These are phyloP conservation scores for Ormosia semicastrata DNA, from an alignment of 306 rosid genomes.

Conservation along the genomic window DNA sequence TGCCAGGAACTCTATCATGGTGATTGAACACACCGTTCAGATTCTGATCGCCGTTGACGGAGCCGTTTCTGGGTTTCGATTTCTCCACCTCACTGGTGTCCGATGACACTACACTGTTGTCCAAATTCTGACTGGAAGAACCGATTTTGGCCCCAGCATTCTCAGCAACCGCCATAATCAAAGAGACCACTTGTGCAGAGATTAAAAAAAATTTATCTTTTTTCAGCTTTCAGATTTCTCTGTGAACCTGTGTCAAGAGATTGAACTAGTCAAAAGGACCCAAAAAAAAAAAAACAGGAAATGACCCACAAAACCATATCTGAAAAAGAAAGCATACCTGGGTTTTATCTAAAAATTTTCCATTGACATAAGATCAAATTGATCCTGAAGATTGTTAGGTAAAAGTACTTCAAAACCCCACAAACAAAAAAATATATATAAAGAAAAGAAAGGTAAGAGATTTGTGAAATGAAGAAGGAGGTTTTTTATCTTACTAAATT, in stretches of 20 bases:
- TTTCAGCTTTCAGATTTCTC: conserved; percentile 29
- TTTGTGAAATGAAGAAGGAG: conserved; percentile 29
- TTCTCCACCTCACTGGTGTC: conserved; percentile 58
- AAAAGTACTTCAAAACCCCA: conserved; percentile 31
- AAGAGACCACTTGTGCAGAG: conserved; percentile 8
- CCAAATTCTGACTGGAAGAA: conserved; percentile 56
- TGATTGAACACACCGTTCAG: conserved; percentile 39
- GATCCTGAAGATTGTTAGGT: conserved; percentile 49
- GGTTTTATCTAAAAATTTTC: conserved; percentile 32
- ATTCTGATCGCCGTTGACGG: conserved; percentile 50
- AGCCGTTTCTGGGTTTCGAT: conserved; percentile 57
- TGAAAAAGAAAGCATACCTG: conserved; percentile 36
- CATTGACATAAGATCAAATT: conserved; percentile 41
- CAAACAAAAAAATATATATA: conserved; percentile 5
- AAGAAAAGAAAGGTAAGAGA: conserved; percentile 1
- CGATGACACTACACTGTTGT: conserved; percentile 53
- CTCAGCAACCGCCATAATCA: conserved; percentile 91
- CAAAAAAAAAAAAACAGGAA: background rate
- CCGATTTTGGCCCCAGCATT: conserved; percentile 58
- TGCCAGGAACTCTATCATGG: conserved; percentile 36
- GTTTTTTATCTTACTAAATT: conserved; percentile 36
- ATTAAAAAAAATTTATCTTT: conserved; percentile 4
- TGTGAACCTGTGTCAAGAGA: conserved; percentile 20
- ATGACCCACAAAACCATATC: conserved; percentile 10
- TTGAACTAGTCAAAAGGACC: background rate